Evolutionary conservation across 202 grass and related monocot genomes (phyloP).

Genomic region (Brachypodium distachyon): DNA sequence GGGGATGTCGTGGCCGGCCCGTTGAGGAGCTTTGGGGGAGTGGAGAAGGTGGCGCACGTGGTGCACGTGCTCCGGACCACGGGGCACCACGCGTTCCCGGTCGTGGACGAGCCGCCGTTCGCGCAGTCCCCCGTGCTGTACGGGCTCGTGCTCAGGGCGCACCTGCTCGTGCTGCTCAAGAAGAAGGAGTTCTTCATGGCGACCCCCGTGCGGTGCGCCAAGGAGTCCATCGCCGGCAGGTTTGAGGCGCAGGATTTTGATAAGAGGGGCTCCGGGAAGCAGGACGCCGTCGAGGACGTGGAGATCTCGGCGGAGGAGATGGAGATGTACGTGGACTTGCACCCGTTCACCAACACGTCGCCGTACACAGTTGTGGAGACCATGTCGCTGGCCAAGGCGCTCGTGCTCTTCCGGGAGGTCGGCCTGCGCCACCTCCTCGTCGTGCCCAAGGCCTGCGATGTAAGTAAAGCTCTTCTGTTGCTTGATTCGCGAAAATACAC

Average conservation of each 20-base stretch:
- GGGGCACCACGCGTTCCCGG: slow-evolving; percentile 85
- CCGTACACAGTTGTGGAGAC: slow-evolving; percentile 93
- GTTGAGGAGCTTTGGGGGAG: slow-evolving; percentile 47
- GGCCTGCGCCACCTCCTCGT: slow-evolving; percentile 83
- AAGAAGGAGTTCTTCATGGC: slow-evolving; percentile 55
- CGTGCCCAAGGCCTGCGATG: slow-evolving; percentile 69
- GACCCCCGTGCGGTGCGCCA: slow-evolving; percentile 6
- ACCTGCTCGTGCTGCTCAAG: slow-evolving; percentile 70
- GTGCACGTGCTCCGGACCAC: slow-evolving; percentile 66
- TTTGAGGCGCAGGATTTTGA: slow-evolving; percentile 73
- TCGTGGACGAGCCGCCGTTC: slow-evolving; percentile 68
- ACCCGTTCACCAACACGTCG: slow-evolving; percentile 85
- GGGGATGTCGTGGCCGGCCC: slow-evolving; percentile 65
- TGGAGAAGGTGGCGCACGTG: slow-evolving; percentile 69
- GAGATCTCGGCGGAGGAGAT: slow-evolving; percentile 70
- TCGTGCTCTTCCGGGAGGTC: slow-evolving; percentile 87
- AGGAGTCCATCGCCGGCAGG: slow-evolving; percentile 19
- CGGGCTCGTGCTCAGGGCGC: slow-evolving; percentile 67
- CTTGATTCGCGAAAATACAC: too few species aligned
- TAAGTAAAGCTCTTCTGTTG: slow-evolving; percentile 28
- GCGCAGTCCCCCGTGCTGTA: slow-evolving; percentile 46
- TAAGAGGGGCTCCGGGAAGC: slow-evolving; percentile 79
- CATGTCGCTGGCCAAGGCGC: slow-evolving; percentile 93
- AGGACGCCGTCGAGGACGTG: slow-evolving; percentile 46
- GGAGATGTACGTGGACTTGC: slow-evolving; percentile 93